Evolutionary conservation across 1,284 basidiomycete genomes (phyloP).

Genomic region (Cryptococcus sp.): DNA sequence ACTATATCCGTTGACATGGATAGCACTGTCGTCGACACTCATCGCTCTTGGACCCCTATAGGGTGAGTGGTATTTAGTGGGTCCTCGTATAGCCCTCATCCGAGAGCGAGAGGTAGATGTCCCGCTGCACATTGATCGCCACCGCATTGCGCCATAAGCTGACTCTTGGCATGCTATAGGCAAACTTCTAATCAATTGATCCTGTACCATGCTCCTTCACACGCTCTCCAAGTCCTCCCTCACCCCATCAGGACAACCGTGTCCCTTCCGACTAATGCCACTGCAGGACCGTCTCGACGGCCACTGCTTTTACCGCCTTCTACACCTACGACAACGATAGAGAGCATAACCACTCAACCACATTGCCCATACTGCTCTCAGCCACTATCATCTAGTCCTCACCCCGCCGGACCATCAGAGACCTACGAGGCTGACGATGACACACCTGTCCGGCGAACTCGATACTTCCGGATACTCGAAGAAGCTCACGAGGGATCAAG

Average conservation of each 20-base stretch:
- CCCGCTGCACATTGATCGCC: no score
- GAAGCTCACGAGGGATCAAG: slow-evolving; percentile 45
- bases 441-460: slow-evolving; percentile 1
- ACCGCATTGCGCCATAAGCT: no score
- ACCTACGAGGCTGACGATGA: no score
- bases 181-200: slow-evolving; percentile 78
- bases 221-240: slow-evolving; percentile 70
- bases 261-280: background rate
- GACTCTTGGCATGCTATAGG: slow-evolving; percentile 15
- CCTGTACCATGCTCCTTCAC: slow-evolving; percentile 80
- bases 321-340: slow-evolving; percentile 3
- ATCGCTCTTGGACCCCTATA: slow-evolving; percentile 1
- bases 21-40: background rate
- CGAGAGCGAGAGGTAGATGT: no score
- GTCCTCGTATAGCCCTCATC: no score
- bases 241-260: slow-evolving; percentile 32
- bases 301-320: slow-evolving; percentile 3
- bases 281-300: slow-evolving; percentile 1
- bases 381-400: slow-evolving; percentile 15
- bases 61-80: no score
- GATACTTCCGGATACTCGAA: slow-evolving; percentile 49
- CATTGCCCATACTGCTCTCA: slow-evolving; percentile 43
- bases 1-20: no score
- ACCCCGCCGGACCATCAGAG: background rate
- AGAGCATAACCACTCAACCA: slow-evolving; percentile 65